These are phyloP conservation scores for Mesembryanthemum crystallinum DNA, from an alignment of 148 eudicot species.

Conservation along the genomic window DNA sequence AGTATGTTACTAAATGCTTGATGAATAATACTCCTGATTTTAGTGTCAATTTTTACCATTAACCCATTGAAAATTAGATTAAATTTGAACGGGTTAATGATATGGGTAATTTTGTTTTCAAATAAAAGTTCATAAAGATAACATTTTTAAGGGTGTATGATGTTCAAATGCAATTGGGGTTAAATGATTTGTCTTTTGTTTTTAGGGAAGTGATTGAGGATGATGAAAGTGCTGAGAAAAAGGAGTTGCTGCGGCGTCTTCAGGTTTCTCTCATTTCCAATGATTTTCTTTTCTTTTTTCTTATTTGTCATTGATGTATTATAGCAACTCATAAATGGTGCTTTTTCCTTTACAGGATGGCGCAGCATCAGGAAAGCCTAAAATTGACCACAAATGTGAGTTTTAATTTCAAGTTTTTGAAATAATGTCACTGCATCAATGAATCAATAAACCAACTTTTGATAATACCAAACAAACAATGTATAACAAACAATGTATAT, in stretches of 20 bases:
- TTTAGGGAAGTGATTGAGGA: constrained; percentile 72
- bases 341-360: constrained; percentile 50
- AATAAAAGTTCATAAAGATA: too few species aligned
- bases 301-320: constrained; percentile 7
- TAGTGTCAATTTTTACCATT: too few species aligned
- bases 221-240: constrained; percentile 43
- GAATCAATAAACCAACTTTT: background rate
- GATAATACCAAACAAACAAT: too few species aligned
- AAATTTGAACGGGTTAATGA: too few species aligned
- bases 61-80: too few species aligned
- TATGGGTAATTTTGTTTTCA: too few species aligned
- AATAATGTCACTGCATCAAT: background rate
- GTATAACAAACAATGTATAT: too few species aligned
- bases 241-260: constrained; percentile 58
- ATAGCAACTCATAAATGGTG: constrained; percentile 1
- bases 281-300: background rate
- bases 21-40: too few species aligned
- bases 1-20: constrained; percentile 41
- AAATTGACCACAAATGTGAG: constrained; percentile 63
- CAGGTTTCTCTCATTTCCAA: constrained; percentile 34
- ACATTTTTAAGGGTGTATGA: too few species aligned
- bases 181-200: constrained; percentile 7
- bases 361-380: constrained; percentile 42
- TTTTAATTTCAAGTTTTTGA: constrained; percentile 10
- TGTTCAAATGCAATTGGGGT: too few species aligned